phyloP scores from a whole-genome alignment of 768 basidiomycete species.

The Naganishia kalamii region DNA sequence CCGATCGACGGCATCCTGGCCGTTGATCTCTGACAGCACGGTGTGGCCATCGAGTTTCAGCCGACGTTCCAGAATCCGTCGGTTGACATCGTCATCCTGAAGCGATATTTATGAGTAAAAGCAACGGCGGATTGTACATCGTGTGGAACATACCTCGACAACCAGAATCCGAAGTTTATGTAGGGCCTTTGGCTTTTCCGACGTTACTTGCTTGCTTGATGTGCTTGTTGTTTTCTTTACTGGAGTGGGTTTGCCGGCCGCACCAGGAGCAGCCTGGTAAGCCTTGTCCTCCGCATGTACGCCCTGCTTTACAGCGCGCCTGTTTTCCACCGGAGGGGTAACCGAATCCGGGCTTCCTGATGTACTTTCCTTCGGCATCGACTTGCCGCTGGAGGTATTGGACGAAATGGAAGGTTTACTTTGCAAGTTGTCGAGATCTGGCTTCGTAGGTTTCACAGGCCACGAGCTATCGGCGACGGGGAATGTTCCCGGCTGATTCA shows the following conservation, averaged over 20 bases:
- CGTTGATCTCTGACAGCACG: constrained; percentile 64
- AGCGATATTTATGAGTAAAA: background rate
- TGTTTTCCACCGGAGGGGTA: background rate
- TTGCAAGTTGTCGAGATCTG: constrained; percentile 29
- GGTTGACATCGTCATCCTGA: constrained; percentile 69
- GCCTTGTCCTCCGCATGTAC: constrained; percentile 4
- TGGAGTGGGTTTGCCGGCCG: background rate
- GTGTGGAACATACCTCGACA: constrained; percentile 55
- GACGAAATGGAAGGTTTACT: background rate
- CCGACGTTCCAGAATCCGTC: constrained; percentile 62
- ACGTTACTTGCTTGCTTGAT: background rate
- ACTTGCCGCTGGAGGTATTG: background rate
- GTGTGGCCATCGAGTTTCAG: constrained; percentile 61
- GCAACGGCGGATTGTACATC: constrained; percentile 13
- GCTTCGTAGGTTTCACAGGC: constrained; percentile 32
- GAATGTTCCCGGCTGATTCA: constrained; percentile 38
- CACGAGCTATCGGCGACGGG: constrained; percentile 41
- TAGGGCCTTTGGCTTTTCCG: background rate
- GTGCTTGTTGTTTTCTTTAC: too few relatives aligned
- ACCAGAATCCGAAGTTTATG: constrained; percentile 54
- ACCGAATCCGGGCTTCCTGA: too few relatives aligned
- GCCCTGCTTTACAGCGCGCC: background rate
- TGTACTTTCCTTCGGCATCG: too few relatives aligned
- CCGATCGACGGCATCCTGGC: constrained; percentile 65
- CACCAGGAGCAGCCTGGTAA: background rate